A percentile compares a stretch with the other conserved stretches of the same genome.
phyloP scores from a whole-genome alignment of 345 rosid species.

The Hevea brasiliensis region DNA sequence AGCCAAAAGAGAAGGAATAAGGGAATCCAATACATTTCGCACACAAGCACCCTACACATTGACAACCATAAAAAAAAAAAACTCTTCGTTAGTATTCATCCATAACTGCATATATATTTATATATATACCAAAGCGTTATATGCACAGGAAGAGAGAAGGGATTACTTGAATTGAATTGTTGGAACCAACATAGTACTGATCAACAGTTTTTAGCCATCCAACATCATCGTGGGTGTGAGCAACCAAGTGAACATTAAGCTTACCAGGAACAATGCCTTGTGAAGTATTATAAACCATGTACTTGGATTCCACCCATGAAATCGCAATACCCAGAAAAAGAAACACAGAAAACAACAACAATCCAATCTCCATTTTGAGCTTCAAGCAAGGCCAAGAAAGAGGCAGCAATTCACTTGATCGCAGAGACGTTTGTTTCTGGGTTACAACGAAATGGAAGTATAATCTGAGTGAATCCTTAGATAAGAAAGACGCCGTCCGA shows the following conservation, averaged over 20 bases:
- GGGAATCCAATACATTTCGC: slow-evolving; percentile 85
- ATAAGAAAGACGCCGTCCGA: background rate
- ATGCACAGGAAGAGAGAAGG: background rate
- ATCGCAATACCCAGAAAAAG: slow-evolving; percentile 3
- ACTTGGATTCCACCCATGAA: slow-evolving; percentile 57
- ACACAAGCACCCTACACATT: slow-evolving; percentile 81
- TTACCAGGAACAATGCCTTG: slow-evolving; percentile 67
- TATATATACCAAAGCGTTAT: background rate
- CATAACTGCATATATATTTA: background rate
- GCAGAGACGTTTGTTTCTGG: background rate
- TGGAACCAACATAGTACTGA: slow-evolving; percentile 97
- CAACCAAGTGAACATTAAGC: slow-evolving; percentile 91
- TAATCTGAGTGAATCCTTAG: background rate
- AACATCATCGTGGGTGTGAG: slow-evolving; percentile 95
- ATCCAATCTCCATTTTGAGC: slow-evolving; percentile 7
- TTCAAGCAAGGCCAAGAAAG: background rate
- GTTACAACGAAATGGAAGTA: background rate
- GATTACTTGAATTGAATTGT: slow-evolving; percentile 93
- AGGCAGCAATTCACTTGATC: background rate
- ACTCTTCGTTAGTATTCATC: background rate
- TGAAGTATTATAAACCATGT: slow-evolving; percentile 83
- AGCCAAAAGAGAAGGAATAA: slow-evolving; percentile 75
- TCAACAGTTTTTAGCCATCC: slow-evolving; percentile 98
- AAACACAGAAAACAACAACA: background rate
- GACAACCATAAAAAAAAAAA: background rate